Percentiles rank a stretch among this genome's conserved stretches.
These are phyloP conservation scores for Thelonectria blattea DNA, from an alignment of 2,329 filamentous ascomycete species.

Conservation along the genomic window DNA sequence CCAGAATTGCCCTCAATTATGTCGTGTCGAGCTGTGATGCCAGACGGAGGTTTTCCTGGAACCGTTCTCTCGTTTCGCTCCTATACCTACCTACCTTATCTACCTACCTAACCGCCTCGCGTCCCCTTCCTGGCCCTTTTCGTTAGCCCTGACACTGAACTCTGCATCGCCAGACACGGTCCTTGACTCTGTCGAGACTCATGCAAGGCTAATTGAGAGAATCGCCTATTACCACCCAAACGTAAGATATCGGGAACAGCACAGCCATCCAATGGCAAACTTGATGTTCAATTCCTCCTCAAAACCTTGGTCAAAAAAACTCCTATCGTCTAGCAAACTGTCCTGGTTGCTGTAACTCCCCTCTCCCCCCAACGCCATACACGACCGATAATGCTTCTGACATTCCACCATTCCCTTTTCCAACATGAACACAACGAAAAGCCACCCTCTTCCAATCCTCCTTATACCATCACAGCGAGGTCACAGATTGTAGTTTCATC, in stretches of 20 bases:
- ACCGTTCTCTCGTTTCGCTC: no score
- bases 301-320: background rate
- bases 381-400: background rate
- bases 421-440: background rate
- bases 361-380: background rate
- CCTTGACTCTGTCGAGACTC: no score
- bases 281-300: background rate
- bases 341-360: background rate
- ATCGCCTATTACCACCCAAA: background rate
- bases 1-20: slow-evolving; percentile 27
- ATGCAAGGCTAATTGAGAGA: no score
- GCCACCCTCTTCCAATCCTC: background rate
- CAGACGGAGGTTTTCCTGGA: background rate
- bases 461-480: background rate
- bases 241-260: background rate
- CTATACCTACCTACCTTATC: no score
- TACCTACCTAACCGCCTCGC: no score
- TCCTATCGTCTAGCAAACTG: background rate
- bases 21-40: slow-evolving; percentile 8
- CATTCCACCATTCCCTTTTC: background rate
- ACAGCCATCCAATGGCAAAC: background rate
- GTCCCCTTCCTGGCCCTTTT: no score
- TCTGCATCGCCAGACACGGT: no score
- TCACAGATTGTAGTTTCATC: background rate
- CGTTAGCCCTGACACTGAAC: no score